Evolutionary conservation across 306 rosid genomes (phyloP).

Genomic region (Quercus berberidifolia): DNA sequence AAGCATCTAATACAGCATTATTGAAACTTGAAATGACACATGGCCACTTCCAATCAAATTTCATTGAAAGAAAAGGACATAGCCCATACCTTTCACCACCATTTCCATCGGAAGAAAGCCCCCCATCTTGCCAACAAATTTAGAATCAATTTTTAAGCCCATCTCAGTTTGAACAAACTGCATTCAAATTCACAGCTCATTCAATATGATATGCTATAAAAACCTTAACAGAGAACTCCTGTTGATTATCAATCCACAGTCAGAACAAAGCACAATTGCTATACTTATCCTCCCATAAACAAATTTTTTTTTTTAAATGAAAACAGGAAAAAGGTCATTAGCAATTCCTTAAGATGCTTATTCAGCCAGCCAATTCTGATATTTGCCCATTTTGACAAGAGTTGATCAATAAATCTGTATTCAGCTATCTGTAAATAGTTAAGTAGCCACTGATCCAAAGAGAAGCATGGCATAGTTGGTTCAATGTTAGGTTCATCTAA

Average conservation of each 20-base stretch:
- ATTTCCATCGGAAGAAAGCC: constrained; percentile 86
- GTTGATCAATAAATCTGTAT: background rate
- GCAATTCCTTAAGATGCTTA: background rate
- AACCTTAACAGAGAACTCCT: constrained; percentile 4
- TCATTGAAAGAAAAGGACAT: constrained; percentile 10
- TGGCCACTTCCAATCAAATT: constrained; percentile 15
- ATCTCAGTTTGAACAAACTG: constrained; percentile 87
- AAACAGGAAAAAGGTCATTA: background rate
- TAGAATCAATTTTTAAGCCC: constrained; percentile 30
- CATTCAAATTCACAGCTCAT: constrained; percentile 19
- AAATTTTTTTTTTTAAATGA: background rate
- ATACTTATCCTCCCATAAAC: background rate
- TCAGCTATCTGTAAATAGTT: background rate
- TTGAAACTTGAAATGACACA: background rate
- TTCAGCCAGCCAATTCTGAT: background rate
- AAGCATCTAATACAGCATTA: background rate
- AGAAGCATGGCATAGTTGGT: too few species aligned
- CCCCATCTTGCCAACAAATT: constrained; percentile 33
- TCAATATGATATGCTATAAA: constrained; percentile 10
- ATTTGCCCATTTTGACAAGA: background rate
- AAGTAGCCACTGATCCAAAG: background rate
- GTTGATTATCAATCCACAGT: background rate
- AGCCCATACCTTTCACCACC: constrained; percentile 72
- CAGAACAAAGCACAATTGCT: background rate
- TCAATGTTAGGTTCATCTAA: background rate